These are phyloP conservation scores for Candida sanyaensis DNA, from an alignment of 1,139 yeast species.

Conservation along the genomic window DNA sequence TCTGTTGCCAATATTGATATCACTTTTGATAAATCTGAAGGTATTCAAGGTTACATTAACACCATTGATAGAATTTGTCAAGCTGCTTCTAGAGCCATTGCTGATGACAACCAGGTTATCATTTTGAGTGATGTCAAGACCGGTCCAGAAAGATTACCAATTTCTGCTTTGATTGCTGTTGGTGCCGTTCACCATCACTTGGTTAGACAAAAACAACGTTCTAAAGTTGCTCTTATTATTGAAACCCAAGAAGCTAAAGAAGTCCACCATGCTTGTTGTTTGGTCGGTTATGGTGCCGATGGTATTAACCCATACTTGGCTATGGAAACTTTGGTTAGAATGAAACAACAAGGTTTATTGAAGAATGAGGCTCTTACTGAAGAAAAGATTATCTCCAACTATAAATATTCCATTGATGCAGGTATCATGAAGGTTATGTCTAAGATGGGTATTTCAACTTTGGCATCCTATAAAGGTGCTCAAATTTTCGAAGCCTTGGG, in stretches of 20 bases:
- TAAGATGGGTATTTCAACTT: slow-evolving; percentile 97
- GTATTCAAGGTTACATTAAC: slow-evolving; percentile 79
- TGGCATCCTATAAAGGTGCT: slow-evolving; percentile 97
- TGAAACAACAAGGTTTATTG: slow-evolving; percentile 80
- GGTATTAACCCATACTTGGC: slow-evolving; percentile 94
- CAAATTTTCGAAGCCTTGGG: slow-evolving; percentile 98
- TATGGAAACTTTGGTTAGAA: slow-evolving; percentile 81
- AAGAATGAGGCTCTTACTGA: slow-evolving; percentile 58
- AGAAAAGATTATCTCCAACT: slow-evolving; percentile 67
- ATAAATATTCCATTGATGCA: slow-evolving; percentile 79
- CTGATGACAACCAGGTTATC: slow-evolving; percentile 70
- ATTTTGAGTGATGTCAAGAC: slow-evolving; percentile 74
- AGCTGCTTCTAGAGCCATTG: slow-evolving; percentile 85
- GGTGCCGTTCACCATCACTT: slow-evolving; percentile 98
- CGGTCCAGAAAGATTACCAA: slow-evolving; percentile 64
- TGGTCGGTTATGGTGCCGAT: slow-evolving; percentile 97
- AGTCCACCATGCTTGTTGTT: slow-evolving; percentile 92
- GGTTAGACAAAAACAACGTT: slow-evolving; percentile 94
- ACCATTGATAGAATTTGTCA: slow-evolving; percentile 87
- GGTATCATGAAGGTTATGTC: slow-evolving; percentile 98
- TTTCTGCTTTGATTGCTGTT: slow-evolving; percentile 89
- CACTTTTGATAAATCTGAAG: slow-evolving; percentile 83
- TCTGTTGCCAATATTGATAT: slow-evolving; percentile 79
- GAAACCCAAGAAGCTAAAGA: slow-evolving; percentile 98
- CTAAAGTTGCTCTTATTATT: slow-evolving; percentile 86